A percentile compares a stretch with the other conserved stretches of the same genome.
Evolutionary conservation across 352 stramenopile genomes (phyloP).

Genomic region (Phytophthora macrochlamydospora): DNA sequence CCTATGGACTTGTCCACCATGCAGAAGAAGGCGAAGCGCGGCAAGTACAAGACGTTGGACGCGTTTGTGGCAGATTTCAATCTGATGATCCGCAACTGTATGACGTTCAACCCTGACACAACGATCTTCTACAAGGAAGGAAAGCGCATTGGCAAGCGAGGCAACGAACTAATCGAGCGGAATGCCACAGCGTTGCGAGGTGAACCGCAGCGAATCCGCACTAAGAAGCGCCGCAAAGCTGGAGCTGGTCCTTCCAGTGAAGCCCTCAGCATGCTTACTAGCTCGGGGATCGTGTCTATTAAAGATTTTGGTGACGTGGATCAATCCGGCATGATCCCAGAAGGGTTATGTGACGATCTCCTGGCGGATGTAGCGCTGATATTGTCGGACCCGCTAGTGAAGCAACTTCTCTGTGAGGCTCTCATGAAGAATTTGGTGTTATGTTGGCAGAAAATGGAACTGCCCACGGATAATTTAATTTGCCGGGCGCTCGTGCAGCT

Average conservation of each 20-base stretch:
- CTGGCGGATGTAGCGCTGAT: slow-evolving; percentile 81
- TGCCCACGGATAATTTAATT: slow-evolving; percentile 84
- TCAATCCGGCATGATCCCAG: slow-evolving; percentile 81
- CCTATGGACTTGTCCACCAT: slow-evolving; percentile 89
- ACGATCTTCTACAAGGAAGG: slow-evolving; percentile 91
- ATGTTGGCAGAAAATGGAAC: slow-evolving; percentile 64
- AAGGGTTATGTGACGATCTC: slow-evolving; percentile 79
- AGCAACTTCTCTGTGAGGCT: slow-evolving; percentile 77
- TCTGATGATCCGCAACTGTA: slow-evolving; percentile 89
- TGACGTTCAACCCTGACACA: slow-evolving; percentile 86
- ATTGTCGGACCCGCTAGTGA: slow-evolving; percentile 76
- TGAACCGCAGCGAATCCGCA: slow-evolving; percentile 73
- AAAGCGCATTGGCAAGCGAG: slow-evolving; percentile 85
- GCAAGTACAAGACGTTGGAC: slow-evolving; percentile 87
- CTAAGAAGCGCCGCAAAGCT: slow-evolving; percentile 74
- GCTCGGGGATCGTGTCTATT: slow-evolving; percentile 58
- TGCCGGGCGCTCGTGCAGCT: slow-evolving; percentile 85
- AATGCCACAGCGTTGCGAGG: slow-evolving; percentile 63
- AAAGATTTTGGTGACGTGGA: slow-evolving; percentile 79
- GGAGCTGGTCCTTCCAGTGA: slow-evolving; percentile 45
- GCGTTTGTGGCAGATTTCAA: slow-evolving; percentile 81
- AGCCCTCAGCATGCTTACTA: slow-evolving; percentile 75
- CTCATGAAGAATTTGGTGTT: slow-evolving; percentile 70
- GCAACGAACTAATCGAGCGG: slow-evolving; percentile 79
- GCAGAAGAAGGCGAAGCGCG: slow-evolving; percentile 73